Evolutionary conservation across 768 basidiomycete species (phyloP).

Genomic region (Psilocybe subaeruginosa): DNA sequence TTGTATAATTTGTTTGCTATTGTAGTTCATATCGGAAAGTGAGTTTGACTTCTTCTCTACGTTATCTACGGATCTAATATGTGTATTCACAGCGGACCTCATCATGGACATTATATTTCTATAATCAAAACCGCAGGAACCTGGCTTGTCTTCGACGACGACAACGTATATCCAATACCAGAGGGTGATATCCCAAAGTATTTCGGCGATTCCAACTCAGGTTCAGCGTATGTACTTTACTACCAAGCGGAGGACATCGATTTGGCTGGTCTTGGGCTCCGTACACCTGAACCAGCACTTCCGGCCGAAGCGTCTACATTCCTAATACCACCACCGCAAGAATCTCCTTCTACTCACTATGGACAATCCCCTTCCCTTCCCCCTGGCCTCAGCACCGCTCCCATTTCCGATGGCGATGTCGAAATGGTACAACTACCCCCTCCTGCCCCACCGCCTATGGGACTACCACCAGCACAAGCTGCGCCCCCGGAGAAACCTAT

Average conservation of each 20-base stretch:
- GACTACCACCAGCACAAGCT: background rate
- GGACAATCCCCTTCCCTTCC: constrained; percentile 32
- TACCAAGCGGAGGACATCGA: constrained; percentile 95
- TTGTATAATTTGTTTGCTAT: constrained; percentile 95
- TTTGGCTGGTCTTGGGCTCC: constrained; percentile 68
- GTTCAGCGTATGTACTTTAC: constrained; percentile 95
- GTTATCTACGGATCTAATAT: constrained; percentile 8
- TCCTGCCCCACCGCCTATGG: constrained; percentile 23
- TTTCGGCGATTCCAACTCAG: constrained; percentile 88
- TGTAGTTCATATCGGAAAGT: constrained; percentile 99
- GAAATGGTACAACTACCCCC: constrained; percentile 29
- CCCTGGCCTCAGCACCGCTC: constrained; percentile 25
- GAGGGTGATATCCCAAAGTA: constrained; percentile 92
- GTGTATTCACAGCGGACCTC: constrained; percentile 73
- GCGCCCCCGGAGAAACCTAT: constrained; percentile 11
- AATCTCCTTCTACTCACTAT: constrained; percentile 16
- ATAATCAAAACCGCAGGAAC: constrained; percentile 83
- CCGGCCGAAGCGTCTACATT: constrained; percentile 26
- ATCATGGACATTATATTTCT: constrained; percentile 97
- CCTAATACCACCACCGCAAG: constrained; percentile 21
- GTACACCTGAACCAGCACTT: constrained; percentile 31
- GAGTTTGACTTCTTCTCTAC: constrained; percentile 38
- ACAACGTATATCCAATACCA: constrained; percentile 84
- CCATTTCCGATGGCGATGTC: constrained; percentile 24
- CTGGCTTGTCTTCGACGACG: constrained; percentile 97